Evolutionary conservation across 768 basidiomycete species (phyloP), one percentile per base, ranked within the genome.

Genomic region (Boletus reticulatus): DNA sequence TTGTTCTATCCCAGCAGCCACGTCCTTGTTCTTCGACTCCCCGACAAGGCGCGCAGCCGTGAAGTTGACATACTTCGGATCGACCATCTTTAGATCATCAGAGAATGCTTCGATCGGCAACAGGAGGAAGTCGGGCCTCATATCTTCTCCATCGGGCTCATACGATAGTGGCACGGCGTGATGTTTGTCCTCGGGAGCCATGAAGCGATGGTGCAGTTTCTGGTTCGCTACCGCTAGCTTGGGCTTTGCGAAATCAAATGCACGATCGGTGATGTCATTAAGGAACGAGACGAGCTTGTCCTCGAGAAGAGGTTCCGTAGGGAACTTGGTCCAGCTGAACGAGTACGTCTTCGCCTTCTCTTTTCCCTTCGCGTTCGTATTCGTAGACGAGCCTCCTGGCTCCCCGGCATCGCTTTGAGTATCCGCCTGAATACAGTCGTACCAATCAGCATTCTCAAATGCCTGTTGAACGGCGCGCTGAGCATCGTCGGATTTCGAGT

Each of bases 91-190:
- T 17, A 37, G 16, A 9, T 44, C 41, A 4, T 20, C 39, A 6
- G 32, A 12, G 36, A 63, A 63, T 2, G 60, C 62, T 11, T 50
- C 34, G 12, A 54, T 43, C 0, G 61, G 62, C 22, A 64, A 38
- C 39, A 64, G 20, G 16, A 62, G 16, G 32, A 61, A 57, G 45
- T 58, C 56, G 4, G 59, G 62, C 4, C 56, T 41, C 44, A 58
- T 50, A 20, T 56, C 43, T 12, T 55, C 43, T 4, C 52, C 41
- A 22, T 57, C 51, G 11, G 41, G 19, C 17, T 52, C 58, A 3
- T 56, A 60, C 9, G 53, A 48, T 12, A 63, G 49, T 5, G 52
- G 52, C 16, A 57, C 19, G 2, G 52, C 52, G 6, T 41, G 47
- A 12, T 37, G 8, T 12, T 60, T 55, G 37, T 57, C 42, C n/a